Percentiles rank a stretch among this genome's conserved stretches.
These are phyloP conservation scores for Leccinum griseonigrum DNA, from an alignment of 1,284 basidiomycete species.

Conservation along the genomic window DNA sequence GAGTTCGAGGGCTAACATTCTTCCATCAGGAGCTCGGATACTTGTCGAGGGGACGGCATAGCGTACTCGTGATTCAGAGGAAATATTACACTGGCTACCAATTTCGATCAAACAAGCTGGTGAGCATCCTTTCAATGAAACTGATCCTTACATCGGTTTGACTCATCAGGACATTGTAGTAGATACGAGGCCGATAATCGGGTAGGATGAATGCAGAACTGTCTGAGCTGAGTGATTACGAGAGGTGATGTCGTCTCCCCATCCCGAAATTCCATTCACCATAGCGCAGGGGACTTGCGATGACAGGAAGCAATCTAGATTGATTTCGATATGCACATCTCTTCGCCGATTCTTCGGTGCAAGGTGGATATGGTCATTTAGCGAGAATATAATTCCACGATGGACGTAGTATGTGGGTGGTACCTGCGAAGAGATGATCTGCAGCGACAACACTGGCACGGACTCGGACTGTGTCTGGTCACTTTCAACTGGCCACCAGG, in stretches of 20 bases:
- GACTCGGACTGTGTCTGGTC: too few species aligned
- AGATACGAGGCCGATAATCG: not conserved
- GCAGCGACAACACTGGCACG: too few species aligned
- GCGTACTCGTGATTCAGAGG: not conserved
- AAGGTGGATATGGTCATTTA: constrained; percentile 26
- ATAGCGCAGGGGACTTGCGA: not conserved
- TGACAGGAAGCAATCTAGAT: constrained; percentile 19
- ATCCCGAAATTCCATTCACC: constrained; percentile 7
- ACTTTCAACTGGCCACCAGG: too few species aligned
- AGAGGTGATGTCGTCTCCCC: not conserved
- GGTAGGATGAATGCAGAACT: not conserved
- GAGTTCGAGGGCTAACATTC: not conserved
- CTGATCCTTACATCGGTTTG: not conserved
- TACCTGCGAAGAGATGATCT: constrained; percentile 22
- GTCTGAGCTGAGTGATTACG: not conserved
- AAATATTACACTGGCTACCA: not conserved
- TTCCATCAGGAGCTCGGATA: not conserved
- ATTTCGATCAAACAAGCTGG: not conserved
- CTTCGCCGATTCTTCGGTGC: constrained; percentile 5
- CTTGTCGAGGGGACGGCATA: not conserved
- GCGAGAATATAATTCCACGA: constrained; percentile 26
- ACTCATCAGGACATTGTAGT: not conserved
- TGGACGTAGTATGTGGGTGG: constrained; percentile 19
- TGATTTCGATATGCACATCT: constrained; percentile 5
- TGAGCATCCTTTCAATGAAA: not conserved